Percentiles rank a stretch among this genome's conserved stretches.
These are phyloP conservation scores for Kazachstania psychrophila DNA, from an alignment of 805 yeast species.

Conservation along the genomic window DNA sequence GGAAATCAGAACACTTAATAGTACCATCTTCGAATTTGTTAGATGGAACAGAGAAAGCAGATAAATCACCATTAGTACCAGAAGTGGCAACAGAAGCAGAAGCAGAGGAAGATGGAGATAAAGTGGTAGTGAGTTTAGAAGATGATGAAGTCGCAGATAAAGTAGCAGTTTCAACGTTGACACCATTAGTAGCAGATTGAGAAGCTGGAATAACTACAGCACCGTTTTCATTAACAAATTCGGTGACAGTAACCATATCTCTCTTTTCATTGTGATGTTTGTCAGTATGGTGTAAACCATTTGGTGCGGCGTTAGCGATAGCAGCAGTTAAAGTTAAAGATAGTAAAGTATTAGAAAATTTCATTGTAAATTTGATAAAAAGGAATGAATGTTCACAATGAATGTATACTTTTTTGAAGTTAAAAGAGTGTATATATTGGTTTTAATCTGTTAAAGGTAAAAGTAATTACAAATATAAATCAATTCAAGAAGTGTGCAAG, in stretches of 20 bases:
- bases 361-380: slow-evolving; percentile 7
- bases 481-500: no score
- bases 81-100: slow-evolving; percentile 24
- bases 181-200: slow-evolving; percentile 8
- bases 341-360: slow-evolving; percentile 11
- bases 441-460: no score
- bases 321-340: slow-evolving; percentile 14
- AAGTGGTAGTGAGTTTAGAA: slow-evolving; percentile 4
- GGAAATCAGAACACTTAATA: slow-evolving; percentile 57
- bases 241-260: slow-evolving; percentile 26
- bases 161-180: slow-evolving; percentile 24
- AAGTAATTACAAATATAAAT: no score
- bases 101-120: slow-evolving; percentile 13
- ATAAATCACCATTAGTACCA: slow-evolving; percentile 46
- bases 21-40: slow-evolving; percentile 61
- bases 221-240: slow-evolving; percentile 23
- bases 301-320: slow-evolving; percentile 16
- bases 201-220: slow-evolving; percentile 21
- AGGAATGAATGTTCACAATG: no score
- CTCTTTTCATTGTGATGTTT: slow-evolving; percentile 20
- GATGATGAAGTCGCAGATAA: slow-evolving; percentile 1
- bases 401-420: no score
- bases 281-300: slow-evolving; percentile 11
- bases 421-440: no score
- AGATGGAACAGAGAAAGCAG: slow-evolving; percentile 46